A percentile compares a stretch with the other conserved stretches of the same genome.
These are phyloP conservation scores for Monosporozyma unispora DNA, from an alignment of 805 yeast species.

Conservation along the genomic window DNA sequence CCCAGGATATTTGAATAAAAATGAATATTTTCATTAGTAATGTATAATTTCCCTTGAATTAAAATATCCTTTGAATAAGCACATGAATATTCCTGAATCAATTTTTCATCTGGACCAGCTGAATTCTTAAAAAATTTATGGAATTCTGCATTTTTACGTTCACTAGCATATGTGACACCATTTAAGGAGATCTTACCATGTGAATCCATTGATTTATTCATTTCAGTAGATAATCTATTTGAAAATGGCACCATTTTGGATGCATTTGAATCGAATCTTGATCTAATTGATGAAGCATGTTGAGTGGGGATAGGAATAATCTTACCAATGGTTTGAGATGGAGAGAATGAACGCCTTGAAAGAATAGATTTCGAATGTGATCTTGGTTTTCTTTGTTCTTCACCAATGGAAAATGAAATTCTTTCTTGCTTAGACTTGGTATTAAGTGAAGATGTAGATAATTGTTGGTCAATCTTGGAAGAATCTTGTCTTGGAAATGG, in stretches of 20 bases:
- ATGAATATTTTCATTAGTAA: conserved; percentile 46
- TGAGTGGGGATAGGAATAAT: conserved; percentile 1
- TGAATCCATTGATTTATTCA: background rate
- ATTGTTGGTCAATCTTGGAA: background rate
- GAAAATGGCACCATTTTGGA: background rate
- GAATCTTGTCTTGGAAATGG: background rate
- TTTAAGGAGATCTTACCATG: conserved; percentile 3
- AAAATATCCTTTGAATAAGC: conserved; percentile 59
- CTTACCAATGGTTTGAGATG: conserved; percentile 6
- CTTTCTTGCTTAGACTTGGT: background rate
- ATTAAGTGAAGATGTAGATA: background rate
- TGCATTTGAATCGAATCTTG: background rate
- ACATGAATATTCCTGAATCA: conserved; percentile 56
- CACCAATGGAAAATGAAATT: background rate
- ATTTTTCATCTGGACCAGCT: conserved; percentile 33
- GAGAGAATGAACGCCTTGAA: conserved; percentile 20
- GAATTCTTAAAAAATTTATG: conserved; percentile 45
- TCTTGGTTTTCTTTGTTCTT: conserved; percentile 1
- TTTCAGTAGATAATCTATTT: background rate
- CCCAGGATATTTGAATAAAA: conserved; percentile 64
- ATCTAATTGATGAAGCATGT: background rate
- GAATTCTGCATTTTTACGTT: conserved; percentile 49
- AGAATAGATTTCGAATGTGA: conserved; percentile 4
- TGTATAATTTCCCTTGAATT: conserved; percentile 56
- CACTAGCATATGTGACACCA: conserved; percentile 31